Evolutionary conservation across 1,284 basidiomycete genomes (phyloP), one percentile per base, ranked within the genome.

Genomic region (Naganishia cerealis): DNA sequence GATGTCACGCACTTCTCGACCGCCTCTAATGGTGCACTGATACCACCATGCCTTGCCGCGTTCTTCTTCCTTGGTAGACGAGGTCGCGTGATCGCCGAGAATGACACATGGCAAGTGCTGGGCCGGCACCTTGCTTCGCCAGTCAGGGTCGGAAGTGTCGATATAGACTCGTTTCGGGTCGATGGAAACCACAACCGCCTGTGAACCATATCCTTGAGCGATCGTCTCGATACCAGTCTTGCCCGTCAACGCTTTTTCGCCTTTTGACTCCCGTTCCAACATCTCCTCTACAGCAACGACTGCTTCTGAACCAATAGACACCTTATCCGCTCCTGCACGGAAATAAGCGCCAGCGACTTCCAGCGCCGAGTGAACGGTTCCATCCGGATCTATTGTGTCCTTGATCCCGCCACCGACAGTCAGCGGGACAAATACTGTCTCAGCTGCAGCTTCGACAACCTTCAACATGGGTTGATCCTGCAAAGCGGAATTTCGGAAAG

Each of bases 371-470:
- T 87, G 88, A 58, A 82, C 82, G 5, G 94, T 96, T 42, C 95
- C 95, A 78, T 99, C 95, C 0, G 96, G 96, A 77, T 99, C 96
- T 73, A 91, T 84, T 12, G 88, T 90, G 81, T 98, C 94, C 81
- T 94, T 95, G 84, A 99, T 99, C 0, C 96, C 96, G 42, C 96
- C 96, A 40, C 96, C 96, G 73, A 99, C 95, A 21, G 96, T 99
- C 62, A 99, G 86, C n/a, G 96, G 96, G 1, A 99, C 94, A 78
- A 96, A 99, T 59, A 98, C 87, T 61, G 87, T 87, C 78, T 92
- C 88, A 0, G 96, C 94, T 0, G 94, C 91, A 0, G 88, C 87
- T 66, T 90, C 88, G 61, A 99, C 91, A 74, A 99, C 90, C 54
- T 92, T 89, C 66, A 99, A 87, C 96, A 99, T 99, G 0, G 96